Base-by-base conservation (phyloP, 768 basidiomycete genomes). In the Agrocybe pediades region DNA sequence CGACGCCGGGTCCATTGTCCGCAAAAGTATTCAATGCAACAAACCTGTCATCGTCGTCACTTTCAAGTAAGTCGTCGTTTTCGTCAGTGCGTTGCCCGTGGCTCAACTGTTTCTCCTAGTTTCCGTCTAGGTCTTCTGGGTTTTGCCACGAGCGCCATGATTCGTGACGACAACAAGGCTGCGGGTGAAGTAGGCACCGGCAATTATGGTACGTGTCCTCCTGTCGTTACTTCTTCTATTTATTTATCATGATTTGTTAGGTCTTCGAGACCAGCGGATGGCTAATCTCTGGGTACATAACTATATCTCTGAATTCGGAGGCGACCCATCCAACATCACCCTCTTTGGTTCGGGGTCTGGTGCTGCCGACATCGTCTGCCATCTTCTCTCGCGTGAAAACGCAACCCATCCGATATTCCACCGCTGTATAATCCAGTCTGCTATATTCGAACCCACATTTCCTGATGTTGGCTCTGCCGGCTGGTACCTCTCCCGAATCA, bases 111-210 rank as follows among this genome's bases (percentile, higher is more conserved):
- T 42, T 53, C 41, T 25, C 47, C 8, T 54, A 91, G 90, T 68
- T 92, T 86, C 67, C 88, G 90, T 15, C 71, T 92, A 23, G 90
- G 90, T 33, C 68, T 91, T 39, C 79, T 92, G 62, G 90, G 90
- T 20, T 90, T 83, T 52, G 88, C 87, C n/a, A 86, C 85, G 6
- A 83, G 82, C 54, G 74, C 78, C 26, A 77, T 80, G 41, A 75
- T 92, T 47, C 77, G 77, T 36, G 86, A 87, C 50, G 88, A 90
- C 65, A 90, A 89, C 71, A 73, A 73, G 49, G 67, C 69, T 21
- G 80, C 76, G 16, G 86, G 86, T 21, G 86, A 90, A 36, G 77
- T 83, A 50, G 90, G 89, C 16, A 82, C 84, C 16, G 90, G 89
- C 9, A 92, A 92, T 70, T 92, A 88, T 60, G 90, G 88, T 83